These are phyloP conservation scores for Verticillium tricorpus DNA, from an alignment of 2,329 filamentous ascomycete genomes.

Conservation along the genomic window DNA sequence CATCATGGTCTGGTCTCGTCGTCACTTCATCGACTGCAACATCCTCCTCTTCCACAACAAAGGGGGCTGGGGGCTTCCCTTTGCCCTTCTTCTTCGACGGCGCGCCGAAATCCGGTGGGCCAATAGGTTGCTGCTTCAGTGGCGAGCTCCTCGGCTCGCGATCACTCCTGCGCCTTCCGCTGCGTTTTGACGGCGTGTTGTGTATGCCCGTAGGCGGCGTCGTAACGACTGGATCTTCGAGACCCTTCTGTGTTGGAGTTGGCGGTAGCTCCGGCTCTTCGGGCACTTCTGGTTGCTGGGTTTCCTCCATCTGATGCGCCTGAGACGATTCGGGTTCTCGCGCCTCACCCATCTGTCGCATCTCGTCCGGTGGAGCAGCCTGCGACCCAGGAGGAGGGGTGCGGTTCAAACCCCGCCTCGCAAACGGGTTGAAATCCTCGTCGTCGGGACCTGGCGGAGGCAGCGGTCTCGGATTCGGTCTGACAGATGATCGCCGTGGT, in stretches of 20 bases:
- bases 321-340: not conserved
- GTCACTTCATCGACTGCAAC: not conserved
- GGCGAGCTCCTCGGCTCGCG: conserved; percentile 43
- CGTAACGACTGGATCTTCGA: conserved; percentile 47
- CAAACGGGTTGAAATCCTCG: conserved; percentile 37
- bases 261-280: conserved; percentile 61
- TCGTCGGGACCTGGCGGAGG: conserved; percentile 37
- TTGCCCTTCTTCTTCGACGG: conserved; percentile 13
- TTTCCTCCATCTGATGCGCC: not conserved
- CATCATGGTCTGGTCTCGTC: not conserved
- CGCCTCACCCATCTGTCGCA: not conserved
- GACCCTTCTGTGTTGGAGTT: conserved; percentile 43
- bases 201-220: conserved; percentile 57
- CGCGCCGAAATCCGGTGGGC: conserved; percentile 15
- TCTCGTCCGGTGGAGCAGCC: not conserved
- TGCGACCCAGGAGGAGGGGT: conserved; percentile 20
- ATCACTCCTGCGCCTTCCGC: conserved; percentile 31
- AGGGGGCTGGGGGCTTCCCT: conserved; percentile 7
- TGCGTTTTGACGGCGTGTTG: conserved; percentile 48
- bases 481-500: conserved; percentile 35
- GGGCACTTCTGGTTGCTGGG: not conserved
- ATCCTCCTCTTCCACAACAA: conserved; percentile 1
- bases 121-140: conserved; percentile 37
- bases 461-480: conserved; percentile 40
- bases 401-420: conserved; percentile 28